Base-by-base conservation (phyloP, 2,329 filamentous ascomycete species). In the Calonectria henricotiae region DNA sequence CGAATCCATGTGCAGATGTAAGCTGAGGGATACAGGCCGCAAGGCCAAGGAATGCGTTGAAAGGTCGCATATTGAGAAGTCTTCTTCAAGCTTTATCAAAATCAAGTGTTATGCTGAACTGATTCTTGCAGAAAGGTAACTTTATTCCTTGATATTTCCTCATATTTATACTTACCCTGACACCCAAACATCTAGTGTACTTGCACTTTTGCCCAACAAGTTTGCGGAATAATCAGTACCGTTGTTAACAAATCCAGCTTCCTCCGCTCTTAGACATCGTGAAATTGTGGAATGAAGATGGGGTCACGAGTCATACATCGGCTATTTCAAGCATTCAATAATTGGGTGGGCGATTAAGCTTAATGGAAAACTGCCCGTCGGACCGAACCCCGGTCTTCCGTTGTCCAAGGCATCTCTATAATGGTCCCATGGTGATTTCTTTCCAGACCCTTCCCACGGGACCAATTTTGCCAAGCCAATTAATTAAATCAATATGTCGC, bases 1-100 rank as follows among this genome's bases (percentile, higher is more conserved):
- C 70, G 61, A 72, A 71, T 35, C 72, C 72, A 39, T 74, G 72
- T 12, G 70, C 72, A 13, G 65, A 62, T 37, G 65, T 62, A 20
- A 74, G 65, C 37, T 65, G 46, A 23, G 63, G 43, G 5, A 67
- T 35, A 13, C 23, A 65, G 1, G 70, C 70, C 30, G 49, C 67
- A 32, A 72, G 67, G 60, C 70, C 41, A 44, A 72, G 58, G 7
- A 72, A 32, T 8, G 39, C n/a, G 27, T 37, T 61, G 15, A 61
- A 44, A 25, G 55, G 32, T 44, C 39, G 37, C 55, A 61, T 61
- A 20, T 25, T 32, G 39, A 20, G 20, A 39, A 23, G 2, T 39
- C 32, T 37, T 35, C 7, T 44, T 20, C 25, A 23, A 20, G 17
- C 5, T 30, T 41, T n/a, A 41, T n/a, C 2, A 32, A 61, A 20